phyloP scores from a whole-genome alignment of 345 rosid species.

The Mercurialis annua region DNA sequence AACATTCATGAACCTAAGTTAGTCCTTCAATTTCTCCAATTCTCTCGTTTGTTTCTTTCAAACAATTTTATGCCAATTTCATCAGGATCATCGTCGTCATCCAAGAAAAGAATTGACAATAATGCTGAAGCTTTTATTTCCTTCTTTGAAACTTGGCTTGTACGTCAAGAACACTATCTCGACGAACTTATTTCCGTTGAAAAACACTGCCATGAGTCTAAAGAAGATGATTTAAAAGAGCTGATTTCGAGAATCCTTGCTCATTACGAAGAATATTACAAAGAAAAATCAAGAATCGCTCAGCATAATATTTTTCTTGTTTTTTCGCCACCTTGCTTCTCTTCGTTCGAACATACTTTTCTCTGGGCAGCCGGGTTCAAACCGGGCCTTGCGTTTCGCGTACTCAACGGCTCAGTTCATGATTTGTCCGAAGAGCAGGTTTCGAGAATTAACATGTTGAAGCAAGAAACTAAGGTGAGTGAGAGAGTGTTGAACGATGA shows the following conservation, averaged over 20 bases:
- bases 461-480: conserved; percentile 22
- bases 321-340: conserved; percentile 40
- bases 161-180: conserved; percentile 37
- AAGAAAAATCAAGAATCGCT: conserved; percentile 33
- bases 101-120: neutral
- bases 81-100: neutral
- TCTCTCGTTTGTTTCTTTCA: neutral
- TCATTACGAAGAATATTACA: conserved; percentile 44
- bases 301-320: conserved; percentile 30
- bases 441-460: conserved; percentile 21
- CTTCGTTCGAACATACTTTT: conserved; percentile 36
- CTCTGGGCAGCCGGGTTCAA: conserved; percentile 50
- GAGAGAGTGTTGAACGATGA: conserved; percentile 36
- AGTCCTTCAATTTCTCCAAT: neutral
- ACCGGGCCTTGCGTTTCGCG: conserved; percentile 34
- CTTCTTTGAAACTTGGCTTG: conserved; percentile 38
- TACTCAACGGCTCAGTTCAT: conserved; percentile 23
- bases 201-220: conserved; percentile 10
- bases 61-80: conserved; percentile 13
- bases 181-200: conserved; percentile 35
- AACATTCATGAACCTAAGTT: too few relatives aligned
- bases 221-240: conserved; percentile 27
- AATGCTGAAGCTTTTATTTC: conserved; percentile 18
- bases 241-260: conserved; percentile 30
- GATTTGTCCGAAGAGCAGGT: conserved; percentile 40